Evolutionary conservation across 2,329 filamentous ascomycete species (phyloP), one percentile per base, ranked within the genome.

Genomic region (Lachnum nothofagi): DNA sequence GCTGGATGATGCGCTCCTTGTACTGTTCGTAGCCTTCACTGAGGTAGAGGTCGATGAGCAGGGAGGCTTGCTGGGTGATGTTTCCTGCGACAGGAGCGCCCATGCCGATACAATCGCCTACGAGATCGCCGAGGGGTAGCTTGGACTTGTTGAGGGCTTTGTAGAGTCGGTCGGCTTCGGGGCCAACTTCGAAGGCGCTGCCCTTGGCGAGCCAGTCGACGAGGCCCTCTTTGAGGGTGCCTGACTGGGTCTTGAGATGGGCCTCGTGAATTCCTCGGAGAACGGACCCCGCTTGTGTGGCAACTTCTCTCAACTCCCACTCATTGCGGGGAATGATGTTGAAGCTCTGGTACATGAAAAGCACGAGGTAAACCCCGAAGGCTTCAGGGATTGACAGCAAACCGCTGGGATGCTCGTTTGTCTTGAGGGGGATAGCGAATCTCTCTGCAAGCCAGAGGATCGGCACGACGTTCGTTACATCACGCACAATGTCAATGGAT

Each of bases 391-490:
- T 57, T 1, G 71, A 68, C 16, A 77, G 39, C 6, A 77, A 44
- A 2, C 84, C 85, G 56, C 74, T 77, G 2, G 80, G 78, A 43
- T 80, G 77, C 9, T 79, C 71, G 2, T 66, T 63, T 0, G 79
- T 82, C 69, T 87, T 86, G 33, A 89, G 70, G 0, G 85, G 83
- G 22, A 62, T 56, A n/a, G 56, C 58, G 24, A 77, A 76, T 17
- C 72, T 69, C 22, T 76, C 68, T 1, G 74, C 72, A 10, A 76
- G 65, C 72, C 72, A 78, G 31, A 72, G 61, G 42, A 77, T 73
- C 5, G 84, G 83, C 0, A 75, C 77, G 22, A 86, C 67, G 61
- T 88, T 88, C 22, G 79, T 83, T 17, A 61, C 59, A 45, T 60
- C 59, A 10, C 59, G 50, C 1, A 88, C 77, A 47, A 76, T 72